phyloP scores from a whole-genome alignment of 352 stramenopile genomes.

The Pythium aquatile region DNA sequence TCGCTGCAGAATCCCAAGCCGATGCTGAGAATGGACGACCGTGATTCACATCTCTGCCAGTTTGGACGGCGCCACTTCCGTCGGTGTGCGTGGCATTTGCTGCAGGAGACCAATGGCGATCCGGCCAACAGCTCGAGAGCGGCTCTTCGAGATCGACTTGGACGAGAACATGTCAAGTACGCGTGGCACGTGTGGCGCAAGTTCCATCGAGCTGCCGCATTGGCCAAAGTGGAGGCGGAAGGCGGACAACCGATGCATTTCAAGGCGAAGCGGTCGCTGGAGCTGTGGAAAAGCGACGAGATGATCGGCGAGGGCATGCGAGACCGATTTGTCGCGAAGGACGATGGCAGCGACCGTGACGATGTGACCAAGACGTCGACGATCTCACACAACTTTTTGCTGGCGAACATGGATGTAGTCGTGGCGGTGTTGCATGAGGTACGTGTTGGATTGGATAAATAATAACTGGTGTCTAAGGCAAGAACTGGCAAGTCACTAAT shows the following conservation, averaged over 20 bases:
- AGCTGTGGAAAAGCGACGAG: conserved; percentile 65
- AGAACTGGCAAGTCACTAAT: too few species aligned
- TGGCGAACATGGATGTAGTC: conserved; percentile 42
- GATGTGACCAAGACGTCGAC: conserved; percentile 5
- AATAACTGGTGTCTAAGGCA: too few species aligned
- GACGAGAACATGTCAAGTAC: conserved; percentile 59
- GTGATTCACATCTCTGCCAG: conserved; percentile 31
- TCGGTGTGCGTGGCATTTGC: conserved; percentile 58
- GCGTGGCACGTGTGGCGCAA: conserved; percentile 77
- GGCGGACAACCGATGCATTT: conserved; percentile 28
- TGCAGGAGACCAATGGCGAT: conserved; percentile 11
- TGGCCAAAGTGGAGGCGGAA: conserved; percentile 1
- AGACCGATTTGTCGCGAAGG: conserved; percentile 30
- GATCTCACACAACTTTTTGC: conserved; percentile 44
- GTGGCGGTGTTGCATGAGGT: conserved; percentile 51
- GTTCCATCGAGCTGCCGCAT: conserved; percentile 33
- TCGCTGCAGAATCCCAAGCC: neutral
- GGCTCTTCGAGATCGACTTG: conserved; percentile 43
- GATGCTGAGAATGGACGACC: neutral
- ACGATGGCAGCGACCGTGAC: neutral
- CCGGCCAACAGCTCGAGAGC: neutral
- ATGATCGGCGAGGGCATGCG: conserved; percentile 49
- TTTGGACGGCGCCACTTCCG: conserved; percentile 61
- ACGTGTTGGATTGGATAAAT: neutral
- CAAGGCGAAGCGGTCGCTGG: conserved; percentile 56